Base-by-base conservation (phyloP, 768 basidiomycete genomes). In the Tulasnella sp. region DNA sequence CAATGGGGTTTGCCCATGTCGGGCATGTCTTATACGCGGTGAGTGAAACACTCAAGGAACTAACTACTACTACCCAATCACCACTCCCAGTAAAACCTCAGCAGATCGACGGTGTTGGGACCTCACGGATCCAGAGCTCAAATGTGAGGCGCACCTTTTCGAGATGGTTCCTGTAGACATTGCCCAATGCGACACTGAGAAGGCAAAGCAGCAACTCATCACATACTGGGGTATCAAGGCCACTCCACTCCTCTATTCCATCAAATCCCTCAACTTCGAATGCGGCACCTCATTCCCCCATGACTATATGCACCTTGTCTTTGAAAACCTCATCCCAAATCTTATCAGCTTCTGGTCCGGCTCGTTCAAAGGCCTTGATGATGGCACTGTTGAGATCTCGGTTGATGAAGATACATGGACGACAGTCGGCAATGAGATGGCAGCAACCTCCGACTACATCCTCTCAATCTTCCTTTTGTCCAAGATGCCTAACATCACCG, bases 241-340 rank as follows among this genome's bases (percentile, higher is more conserved):
- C 6, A 27, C 65, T 14, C 62, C 74, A 2, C 34, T 71, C 0
- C 68, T 75, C 19, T 56, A 58, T 7, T 11, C 25, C 12, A 66
- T 75, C 1, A 49, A 17, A 29, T 49, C 50, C 17, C 75, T 19
- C 63, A 63, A 4, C 72, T 74, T 59, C 71, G 76, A 0, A 0
- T n/a, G n/a, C n/a, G n/a, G n/a, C n/a, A 17, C 3, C 72, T 73
- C 75, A 19, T 67, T 67, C 34, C 75, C 74, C 0, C 70, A 71
- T 59, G 75, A 79, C 49, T 75, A 76, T 65, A 76, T 77, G 72
- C 76, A 79, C 50, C 66, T 75, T 0, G 64, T 77, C 21, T 72
- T 64, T 62, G 74, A 75, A 59, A 78, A 78, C 59, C 43, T 75
- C 1, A 59, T 75, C 25, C 63, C 62, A 19, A 74, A 71, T 46